Evolutionary conservation across 1,139 yeast genomes (phyloP), one percentile per base, ranked within the genome.

Genomic region (Debaryomycetaceae sp.): DNA sequence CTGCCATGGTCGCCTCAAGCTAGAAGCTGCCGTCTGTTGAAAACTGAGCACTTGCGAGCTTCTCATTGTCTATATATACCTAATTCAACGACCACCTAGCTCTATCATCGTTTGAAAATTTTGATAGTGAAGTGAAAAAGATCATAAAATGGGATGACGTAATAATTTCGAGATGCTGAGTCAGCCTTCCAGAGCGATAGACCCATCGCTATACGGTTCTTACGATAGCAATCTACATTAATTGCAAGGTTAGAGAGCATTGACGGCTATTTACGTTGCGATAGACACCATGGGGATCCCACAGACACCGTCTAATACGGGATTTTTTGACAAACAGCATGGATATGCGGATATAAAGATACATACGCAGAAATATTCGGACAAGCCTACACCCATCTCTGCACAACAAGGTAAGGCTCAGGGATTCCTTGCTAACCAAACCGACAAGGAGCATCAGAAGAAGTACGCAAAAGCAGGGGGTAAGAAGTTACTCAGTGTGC

Each of bases 1-100:
- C 58, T 85, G 84, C 97, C 97, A 90, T 39, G 97, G 97, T 53
- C 96, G 79, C 52, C 87, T 81, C 50, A 90, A 78, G 46, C 67
- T 66, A 17, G 75, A 59, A 1, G 68, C 58, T 7, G 78, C 68
- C 1, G 89, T 70, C 49, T 73, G 75, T 52, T 79, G 85, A 65
- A 85, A 83, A 43, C 62, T 64, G 39, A 73, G 69, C 4, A 77
- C 67, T 39, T 65, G 60, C 11, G 85, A 68, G 36, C 81, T 77
- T 69, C 70, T 83, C 90, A 84, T 84, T 24, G 31, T 27, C 31
- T 27, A 27, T 27, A 8, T 27, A 27, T 11, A 11, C 31, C 11
- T 27, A 27, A 2, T 27, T 27, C 11, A 7, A 11, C 31, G 8
- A 8, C 31, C 2, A 27, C 11, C 31, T 27, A 27, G 31, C 31